Conservation (phyloP, 176 grass and related monocot genomes). For the Hordeum marinum region DNA sequence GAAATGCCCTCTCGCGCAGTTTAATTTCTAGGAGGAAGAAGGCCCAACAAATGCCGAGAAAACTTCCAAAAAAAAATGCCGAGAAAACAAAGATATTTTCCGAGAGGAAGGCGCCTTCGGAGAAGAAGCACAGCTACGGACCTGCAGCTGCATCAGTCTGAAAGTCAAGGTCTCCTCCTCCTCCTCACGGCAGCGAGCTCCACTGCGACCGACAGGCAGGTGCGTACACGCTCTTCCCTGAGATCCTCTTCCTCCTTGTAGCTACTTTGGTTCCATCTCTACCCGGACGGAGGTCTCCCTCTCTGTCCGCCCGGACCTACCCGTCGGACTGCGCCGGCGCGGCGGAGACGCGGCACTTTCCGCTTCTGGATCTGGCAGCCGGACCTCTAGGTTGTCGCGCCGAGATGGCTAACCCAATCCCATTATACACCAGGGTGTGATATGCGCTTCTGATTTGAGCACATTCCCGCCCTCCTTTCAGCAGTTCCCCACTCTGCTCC, state of each 20-base stretch:
- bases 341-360: no score
- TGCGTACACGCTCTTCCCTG: background rate
- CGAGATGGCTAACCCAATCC: background rate
- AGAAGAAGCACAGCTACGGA: no score
- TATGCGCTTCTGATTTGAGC: background rate
- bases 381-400: background rate
- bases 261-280: background rate
- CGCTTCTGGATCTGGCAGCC: background rate
- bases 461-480: background rate
- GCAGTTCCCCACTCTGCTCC: background rate
- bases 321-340: background rate
- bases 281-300: no score
- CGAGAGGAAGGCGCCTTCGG: no score
- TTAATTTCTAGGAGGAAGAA: background rate
- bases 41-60: no score
- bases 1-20: no score
- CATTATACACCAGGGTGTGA: background rate
- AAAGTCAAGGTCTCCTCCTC: background rate
- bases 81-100: no score
- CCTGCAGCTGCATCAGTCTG: no score
- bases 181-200: background rate
- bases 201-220: background rate
- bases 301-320: background rate
- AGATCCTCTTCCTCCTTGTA: background rate
- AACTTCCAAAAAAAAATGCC: no score